Conservation (phyloP, 1,139 yeast genomes). For the Kodamaea anthophila region DNA sequence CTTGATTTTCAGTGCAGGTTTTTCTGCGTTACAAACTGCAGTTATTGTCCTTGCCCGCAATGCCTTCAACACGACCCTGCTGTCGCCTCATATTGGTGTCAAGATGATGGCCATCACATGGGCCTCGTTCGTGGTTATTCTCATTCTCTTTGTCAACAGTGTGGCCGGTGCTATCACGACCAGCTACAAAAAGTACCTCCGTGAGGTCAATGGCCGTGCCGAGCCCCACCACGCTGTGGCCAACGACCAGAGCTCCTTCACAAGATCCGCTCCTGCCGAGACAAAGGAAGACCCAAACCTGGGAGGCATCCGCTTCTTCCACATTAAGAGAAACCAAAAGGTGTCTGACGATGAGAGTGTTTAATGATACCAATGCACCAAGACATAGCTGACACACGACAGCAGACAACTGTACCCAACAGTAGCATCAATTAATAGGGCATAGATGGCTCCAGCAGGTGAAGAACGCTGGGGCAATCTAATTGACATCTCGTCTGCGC, state of each 20-base stretch:
- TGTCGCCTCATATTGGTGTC: slow-evolving; percentile 47
- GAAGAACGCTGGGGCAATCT: too few relatives aligned
- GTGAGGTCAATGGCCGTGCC: slow-evolving; percentile 24
- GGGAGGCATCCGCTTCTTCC: slow-evolving; percentile 74
- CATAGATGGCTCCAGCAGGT: too few relatives aligned
- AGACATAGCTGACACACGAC: too few relatives aligned
- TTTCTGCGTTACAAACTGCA: slow-evolving; percentile 63
- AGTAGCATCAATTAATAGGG: too few relatives aligned
- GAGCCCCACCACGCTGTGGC: slow-evolving; percentile 10
- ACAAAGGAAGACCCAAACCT: slow-evolving; percentile 30
- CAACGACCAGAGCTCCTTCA: slow-evolving; percentile 42
- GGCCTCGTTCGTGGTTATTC: slow-evolving; percentile 56
- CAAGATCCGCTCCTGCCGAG: slow-evolving; percentile 31
- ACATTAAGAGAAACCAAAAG: slow-evolving; percentile 63
- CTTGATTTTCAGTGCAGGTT: slow-evolving; percentile 49
- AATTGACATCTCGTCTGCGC: too few relatives aligned
- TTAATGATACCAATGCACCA: too few relatives aligned
- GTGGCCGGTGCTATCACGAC: slow-evolving; percentile 48
- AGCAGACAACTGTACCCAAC: too few relatives aligned
- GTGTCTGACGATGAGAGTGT: slow-evolving; percentile 58
- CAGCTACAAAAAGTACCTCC: slow-evolving; percentile 42
- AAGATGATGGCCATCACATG: slow-evolving; percentile 58
- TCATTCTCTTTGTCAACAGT: slow-evolving; percentile 48
- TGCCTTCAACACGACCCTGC: slow-evolving; percentile 47
- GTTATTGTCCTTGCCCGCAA: slow-evolving; percentile 58